Evolutionary conservation across 129 eudicot species (phyloP), one percentile per base, ranked within the genome.

Genomic region (Lactuca sativa): DNA sequence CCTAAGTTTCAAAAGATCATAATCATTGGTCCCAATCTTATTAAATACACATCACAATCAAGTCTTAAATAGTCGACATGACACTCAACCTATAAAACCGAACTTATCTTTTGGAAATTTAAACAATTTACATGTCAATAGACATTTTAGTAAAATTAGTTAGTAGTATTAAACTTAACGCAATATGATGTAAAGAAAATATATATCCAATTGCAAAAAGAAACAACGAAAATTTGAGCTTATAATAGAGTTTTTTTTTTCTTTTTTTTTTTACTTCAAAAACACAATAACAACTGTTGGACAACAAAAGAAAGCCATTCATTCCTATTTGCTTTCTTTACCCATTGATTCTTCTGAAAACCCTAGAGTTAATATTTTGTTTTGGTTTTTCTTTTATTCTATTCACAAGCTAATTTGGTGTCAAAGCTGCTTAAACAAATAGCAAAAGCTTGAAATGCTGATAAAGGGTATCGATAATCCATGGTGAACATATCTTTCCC

Each of bases 321-420:
- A 33, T 48, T 54, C 56, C 59, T 12, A 61, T 66, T 47, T 32
- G 60, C 49, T 52, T 57, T 18, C 57, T 61, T 69, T 67, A 52
- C 13, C 49, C 49, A 43, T 7, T 12, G 14, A 43, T 43, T 43
- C 49, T 0, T 44, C 64, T 62, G 36, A 47, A 47, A 55, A n/a
- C 52, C 66, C 66, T 74, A 69, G 70, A 25, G 62, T 37, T 62
- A 73, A 44, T 6, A 53, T 51, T n/a, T 66, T 14, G 4, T 49
- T 53, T 7, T 47, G 32, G 4, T 36, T 49, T 41, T 33, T 17
- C 53, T 37, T 49, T 53, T 68, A 75, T 71, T 74, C 71, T 86
- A 90, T 86, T 90, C 97, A 90, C 97, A 90, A 70, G 95, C 97
- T 88, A 86, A 82, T 79, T 86, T 90, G 76, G 96, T 90, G 80